Evolutionary conservation across 176 grass and related monocot species (phyloP), one percentile per base, ranked within the genome.

Genomic region (Zoysia japonica): DNA sequence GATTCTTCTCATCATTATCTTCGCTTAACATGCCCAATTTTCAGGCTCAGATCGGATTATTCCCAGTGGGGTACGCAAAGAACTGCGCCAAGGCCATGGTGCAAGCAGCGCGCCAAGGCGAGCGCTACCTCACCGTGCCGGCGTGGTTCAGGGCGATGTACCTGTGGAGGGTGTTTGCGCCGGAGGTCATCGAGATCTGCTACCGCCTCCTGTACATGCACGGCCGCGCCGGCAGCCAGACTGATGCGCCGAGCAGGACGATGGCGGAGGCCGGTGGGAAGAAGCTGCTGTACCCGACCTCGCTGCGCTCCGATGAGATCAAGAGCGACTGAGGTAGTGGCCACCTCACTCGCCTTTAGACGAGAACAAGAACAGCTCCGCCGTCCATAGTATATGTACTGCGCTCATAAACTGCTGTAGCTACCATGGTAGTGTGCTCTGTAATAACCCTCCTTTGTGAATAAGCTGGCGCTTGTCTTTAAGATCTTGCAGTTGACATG

Each of bases 61-160:
- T 92, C 37, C 89, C 89, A 0, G 81, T 95, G 13, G 89, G 80
- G 11, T 70, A 80, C 44, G 86, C 83, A 0, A 86, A 96, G 78
- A 82, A 86, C 62, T 85, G 85, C 6, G 84, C 93, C 35, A 87
- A 69, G 75, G 68, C 65, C 9, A 84, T 86, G 72, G 78, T 90
- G 61, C 72, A 77, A 14, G 71, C 67, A 4, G 81, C 86, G 9
- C 72, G 80, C 11, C 80, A 78, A 49, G 82, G 87, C 0, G 62
- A 91, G 42, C 86, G 70, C 1, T 90, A 88, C 9, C 80, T 92
- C 7, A 92, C 90, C 0, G 84, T 85, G 76, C 93, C 87, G 1
- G 7, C 79, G 7, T 96, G 93, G 93, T 92, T 85, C 76, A 48
- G 85, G 2, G 28, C 87, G 11, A 69, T 96, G 77, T 84, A 90